phyloP scores from a whole-genome alignment of 1,284 basidiomycete species.

The Sporisorium reilianum region DNA sequence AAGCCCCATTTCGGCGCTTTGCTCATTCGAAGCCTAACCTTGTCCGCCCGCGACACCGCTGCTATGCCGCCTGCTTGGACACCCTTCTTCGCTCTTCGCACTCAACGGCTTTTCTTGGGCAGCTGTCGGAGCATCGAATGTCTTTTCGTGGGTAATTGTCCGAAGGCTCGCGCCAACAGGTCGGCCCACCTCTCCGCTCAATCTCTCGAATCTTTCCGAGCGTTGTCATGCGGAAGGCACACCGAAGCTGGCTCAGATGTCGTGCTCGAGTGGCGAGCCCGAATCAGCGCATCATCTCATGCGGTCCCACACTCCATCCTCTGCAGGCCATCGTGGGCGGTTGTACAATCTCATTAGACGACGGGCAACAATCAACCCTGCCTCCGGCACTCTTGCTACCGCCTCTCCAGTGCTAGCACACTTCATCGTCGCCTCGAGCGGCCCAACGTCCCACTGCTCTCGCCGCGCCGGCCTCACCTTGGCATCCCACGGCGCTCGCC shows the following conservation, averaged over 20 bases:
- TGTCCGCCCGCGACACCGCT: too few species aligned
- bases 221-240: background rate
- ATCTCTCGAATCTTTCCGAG: background rate
- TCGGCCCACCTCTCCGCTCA: too few species aligned
- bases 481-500: background rate
- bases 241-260: background rate
- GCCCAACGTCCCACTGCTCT: background rate
- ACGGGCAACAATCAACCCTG: background rate
- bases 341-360: background rate
- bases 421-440: constrained; percentile 3
- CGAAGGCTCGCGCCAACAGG: too few species aligned
- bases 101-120: too few species aligned
- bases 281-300: background rate
- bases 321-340: background rate
- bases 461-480: background rate
- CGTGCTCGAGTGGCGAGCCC: background rate
- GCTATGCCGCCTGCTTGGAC: too few species aligned
- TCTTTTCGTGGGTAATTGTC: too few species aligned
- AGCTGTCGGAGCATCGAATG: too few species aligned
- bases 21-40: too few species aligned
- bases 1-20: constrained; percentile 14
- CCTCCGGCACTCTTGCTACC: background rate
- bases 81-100: too few species aligned
- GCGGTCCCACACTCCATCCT: background rate
- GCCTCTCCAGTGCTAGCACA: background rate